Base-by-base conservation (phyloP, 352 stramenopile species). In the Pythium volutum region DNA sequence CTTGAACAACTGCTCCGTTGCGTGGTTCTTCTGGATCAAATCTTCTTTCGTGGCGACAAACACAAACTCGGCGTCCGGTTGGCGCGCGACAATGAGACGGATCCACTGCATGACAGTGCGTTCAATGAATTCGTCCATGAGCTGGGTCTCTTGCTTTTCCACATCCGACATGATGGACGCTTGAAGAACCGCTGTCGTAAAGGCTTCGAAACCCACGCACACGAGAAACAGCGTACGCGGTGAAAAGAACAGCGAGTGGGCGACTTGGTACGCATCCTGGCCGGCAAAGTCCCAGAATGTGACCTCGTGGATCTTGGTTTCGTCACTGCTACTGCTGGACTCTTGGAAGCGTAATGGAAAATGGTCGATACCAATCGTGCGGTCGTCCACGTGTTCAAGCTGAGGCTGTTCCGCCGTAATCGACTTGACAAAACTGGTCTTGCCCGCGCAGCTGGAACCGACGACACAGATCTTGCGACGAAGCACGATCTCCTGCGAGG, bases 341-440 rank as follows among this genome's bases (percentile, higher is more conserved):
- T 25, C 36, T 34, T 22, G 15, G 29, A 77, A 12, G 2, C 42
- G 20, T 34, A 55, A 62, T 1, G 22, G 36, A 18, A 76, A 76
- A 10, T 60, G 55, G 38, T 77, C 66, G 8, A 77, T 67, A 8
- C 66, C 70, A 41, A 77, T 68, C 8, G 70, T 77, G 1, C 62
- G 66, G n/a, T 57, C n/a, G 39, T 71, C 53, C 9, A 50, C 4
- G 36, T 58, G 51, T 29, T 58, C 49, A 0, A 55, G 29, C n/a
- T 29, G 23, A 16, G 49, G 31, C 9, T 47, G 15, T 23, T 38
- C 25, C 8, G 7, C 15, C 34, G 23, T 25, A 14, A 58, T 16
- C 11, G 49, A 55, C n/a, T 55, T 55, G 49, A 55, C 42, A 0
- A 55, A 31, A 45, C 49, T 55, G 0, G 70, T 76, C 33, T 74